Evolutionary conservation across 768 basidiomycete species (phyloP).

Genomic region (Lentinula lateritia): DNA sequence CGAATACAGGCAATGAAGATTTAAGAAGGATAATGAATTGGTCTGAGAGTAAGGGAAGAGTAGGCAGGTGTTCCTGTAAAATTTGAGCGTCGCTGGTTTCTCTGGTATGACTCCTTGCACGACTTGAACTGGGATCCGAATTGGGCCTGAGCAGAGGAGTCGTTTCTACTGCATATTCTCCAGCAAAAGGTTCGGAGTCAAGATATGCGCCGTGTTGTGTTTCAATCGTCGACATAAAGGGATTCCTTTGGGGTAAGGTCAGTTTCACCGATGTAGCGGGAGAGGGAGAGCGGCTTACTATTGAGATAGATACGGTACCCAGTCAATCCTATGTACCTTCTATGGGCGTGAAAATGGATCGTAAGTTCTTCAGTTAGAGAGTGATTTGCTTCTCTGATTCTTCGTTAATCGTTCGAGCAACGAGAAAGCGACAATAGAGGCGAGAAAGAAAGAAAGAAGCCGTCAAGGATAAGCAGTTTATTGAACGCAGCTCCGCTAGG

Average conservation of each 20-base stretch:
- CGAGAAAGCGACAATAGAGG: neutral
- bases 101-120: neutral
- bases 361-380: neutral
- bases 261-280: neutral
- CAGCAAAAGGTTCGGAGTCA: neutral
- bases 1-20: conserved; percentile 3
- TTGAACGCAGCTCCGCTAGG: neutral
- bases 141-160: neutral
- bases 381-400: neutral
- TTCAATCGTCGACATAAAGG: neutral
- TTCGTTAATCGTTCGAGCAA: neutral
- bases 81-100: neutral
- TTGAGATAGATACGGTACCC: neutral
- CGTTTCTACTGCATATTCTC: conserved; percentile 1
- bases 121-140: neutral
- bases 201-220: conserved; percentile 2
- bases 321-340: neutral
- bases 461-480: no score
- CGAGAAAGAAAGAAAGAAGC: neutral
- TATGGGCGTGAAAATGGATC: neutral
- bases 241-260: neutral
- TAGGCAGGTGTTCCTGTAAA: neutral
- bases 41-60: neutral
- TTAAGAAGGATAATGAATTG: neutral
- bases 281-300: neutral